A percentile compares a stretch with the other conserved stretches of the same genome.
Evolutionary conservation across 2,329 filamentous ascomycete genomes (phyloP).

Genomic region (Clonostachys rosea): DNA sequence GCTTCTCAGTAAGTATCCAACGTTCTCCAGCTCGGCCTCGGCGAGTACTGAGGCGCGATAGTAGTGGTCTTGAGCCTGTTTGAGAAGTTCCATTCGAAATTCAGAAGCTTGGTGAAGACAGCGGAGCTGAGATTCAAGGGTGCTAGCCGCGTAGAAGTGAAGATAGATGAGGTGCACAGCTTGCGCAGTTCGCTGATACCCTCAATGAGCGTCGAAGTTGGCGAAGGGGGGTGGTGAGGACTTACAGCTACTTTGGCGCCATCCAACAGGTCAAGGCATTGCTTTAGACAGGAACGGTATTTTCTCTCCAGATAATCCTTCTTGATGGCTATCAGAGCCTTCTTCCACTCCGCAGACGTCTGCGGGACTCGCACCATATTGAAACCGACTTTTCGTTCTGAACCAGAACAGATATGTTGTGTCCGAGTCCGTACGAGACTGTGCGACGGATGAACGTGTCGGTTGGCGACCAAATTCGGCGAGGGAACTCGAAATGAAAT

Average conservation of each 20-base stretch:
- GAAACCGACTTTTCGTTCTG: too few relatives aligned
- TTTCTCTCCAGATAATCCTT: conserved; percentile 42
- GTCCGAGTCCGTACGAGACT: too few relatives aligned
- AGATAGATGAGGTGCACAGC: conserved; percentile 48
- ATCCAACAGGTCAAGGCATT: conserved; percentile 48
- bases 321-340: conserved; percentile 47
- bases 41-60: conserved; percentile 41
- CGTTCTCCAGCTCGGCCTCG: conserved; percentile 25
- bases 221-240: neutral
- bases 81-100: conserved; percentile 41
- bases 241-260: conserved; percentile 36
- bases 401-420: too few relatives aligned
- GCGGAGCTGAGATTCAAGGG: conserved; percentile 51
- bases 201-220: neutral
- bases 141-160: conserved; percentile 58
- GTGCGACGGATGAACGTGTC: too few relatives aligned
- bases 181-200: conserved; percentile 7
- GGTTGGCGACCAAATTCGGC: too few relatives aligned
- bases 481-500: too few relatives aligned
- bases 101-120: conserved; percentile 38
- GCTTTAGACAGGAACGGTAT: conserved; percentile 47
- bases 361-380: too few relatives aligned
- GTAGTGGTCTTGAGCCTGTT: conserved; percentile 48
- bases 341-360: conserved; percentile 45
- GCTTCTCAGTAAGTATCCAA: too few relatives aligned